Conservation (phyloP, 331 rosid genomes). For the Telfairia occidentalis region DNA sequence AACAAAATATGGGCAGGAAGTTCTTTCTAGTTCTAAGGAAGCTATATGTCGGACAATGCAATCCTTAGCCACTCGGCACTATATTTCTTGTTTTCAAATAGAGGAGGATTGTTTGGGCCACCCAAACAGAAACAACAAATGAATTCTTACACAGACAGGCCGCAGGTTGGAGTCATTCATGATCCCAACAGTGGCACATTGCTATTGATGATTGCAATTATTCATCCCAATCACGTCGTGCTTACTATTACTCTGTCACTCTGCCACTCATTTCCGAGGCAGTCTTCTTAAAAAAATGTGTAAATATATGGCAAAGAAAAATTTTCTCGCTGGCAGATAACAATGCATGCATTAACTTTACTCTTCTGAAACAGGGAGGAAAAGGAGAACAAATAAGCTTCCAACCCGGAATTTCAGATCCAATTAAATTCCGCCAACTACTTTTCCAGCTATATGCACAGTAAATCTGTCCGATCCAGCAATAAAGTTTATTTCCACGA, state of each 20-base stretch:
- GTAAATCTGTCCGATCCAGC: conserved; percentile 4
- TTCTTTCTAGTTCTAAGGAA: neutral
- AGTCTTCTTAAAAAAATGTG: neutral
- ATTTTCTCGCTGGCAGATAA: conserved; percentile 1
- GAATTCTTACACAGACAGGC: neutral
- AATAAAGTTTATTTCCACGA: conserved; percentile 4
- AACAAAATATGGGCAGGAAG: neutral
- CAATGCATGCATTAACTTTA: neutral
- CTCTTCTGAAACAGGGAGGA: neutral
- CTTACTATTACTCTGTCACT: neutral
- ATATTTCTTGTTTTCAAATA: neutral
- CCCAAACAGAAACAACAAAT: neutral
- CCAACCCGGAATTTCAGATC: conserved; percentile 6
- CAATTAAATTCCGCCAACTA: conserved; percentile 6
- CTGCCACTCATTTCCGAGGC: neutral
- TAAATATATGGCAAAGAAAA: neutral
- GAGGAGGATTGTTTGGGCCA: neutral
- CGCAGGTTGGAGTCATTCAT: neutral
- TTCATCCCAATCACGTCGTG: neutral
- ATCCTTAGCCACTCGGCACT: conserved; percentile 3
- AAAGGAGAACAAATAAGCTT: neutral
- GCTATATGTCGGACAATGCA: neutral
- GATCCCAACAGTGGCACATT: neutral
- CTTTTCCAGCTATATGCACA: conserved; percentile 8
- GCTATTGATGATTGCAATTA: neutral